phyloP scores from a whole-genome alignment of 1,284 basidiomycete species.

The Malassezia dermatis region DNA sequence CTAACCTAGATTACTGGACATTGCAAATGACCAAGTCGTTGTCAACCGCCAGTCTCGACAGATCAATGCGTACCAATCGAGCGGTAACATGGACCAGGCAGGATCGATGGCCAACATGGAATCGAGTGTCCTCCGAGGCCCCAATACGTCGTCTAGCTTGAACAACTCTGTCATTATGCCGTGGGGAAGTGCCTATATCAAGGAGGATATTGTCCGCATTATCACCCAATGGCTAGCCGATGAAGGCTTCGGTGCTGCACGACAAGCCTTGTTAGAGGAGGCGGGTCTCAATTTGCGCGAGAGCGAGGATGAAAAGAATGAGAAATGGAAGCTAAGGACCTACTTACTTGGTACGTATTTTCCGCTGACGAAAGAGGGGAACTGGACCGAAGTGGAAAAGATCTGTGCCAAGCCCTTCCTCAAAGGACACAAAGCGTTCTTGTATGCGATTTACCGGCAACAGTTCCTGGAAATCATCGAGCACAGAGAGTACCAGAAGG shows the following conservation, averaged over 20 bases:
- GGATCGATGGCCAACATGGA: slow-evolving; percentile 4
- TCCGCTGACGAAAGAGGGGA: slow-evolving; percentile 47
- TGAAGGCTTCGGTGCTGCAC: slow-evolving; percentile 47
- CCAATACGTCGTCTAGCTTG: neutral
- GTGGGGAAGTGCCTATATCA: slow-evolving; percentile 28
- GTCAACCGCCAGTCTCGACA: slow-evolving; percentile 31
- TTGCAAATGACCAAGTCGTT: slow-evolving; percentile 29
- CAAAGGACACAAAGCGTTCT: slow-evolving; percentile 51
- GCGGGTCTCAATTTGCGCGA: slow-evolving; percentile 41
- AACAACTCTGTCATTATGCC: slow-evolving; percentile 30
- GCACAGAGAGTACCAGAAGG: slow-evolving; percentile 49
- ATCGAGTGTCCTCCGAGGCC: neutral
- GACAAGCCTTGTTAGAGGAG: slow-evolving; percentile 49
- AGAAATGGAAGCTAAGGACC: slow-evolving; percentile 49
- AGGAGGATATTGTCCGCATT: slow-evolving; percentile 40
- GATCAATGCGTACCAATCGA: slow-evolving; percentile 17
- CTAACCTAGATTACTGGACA: slow-evolving; percentile 4
- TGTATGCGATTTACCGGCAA: slow-evolving; percentile 48
- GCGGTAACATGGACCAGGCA: slow-evolving; percentile 18
- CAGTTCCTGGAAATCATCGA: slow-evolving; percentile 52
- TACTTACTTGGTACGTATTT: slow-evolving; percentile 46
- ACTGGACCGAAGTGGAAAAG: slow-evolving; percentile 50
- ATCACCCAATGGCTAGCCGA: slow-evolving; percentile 51
- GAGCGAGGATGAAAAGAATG: slow-evolving; percentile 38
- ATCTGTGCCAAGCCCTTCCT: slow-evolving; percentile 48